Conservation (phyloP, 345 rosid genomes). For the Cardamine chenopodiifolia region DNA sequence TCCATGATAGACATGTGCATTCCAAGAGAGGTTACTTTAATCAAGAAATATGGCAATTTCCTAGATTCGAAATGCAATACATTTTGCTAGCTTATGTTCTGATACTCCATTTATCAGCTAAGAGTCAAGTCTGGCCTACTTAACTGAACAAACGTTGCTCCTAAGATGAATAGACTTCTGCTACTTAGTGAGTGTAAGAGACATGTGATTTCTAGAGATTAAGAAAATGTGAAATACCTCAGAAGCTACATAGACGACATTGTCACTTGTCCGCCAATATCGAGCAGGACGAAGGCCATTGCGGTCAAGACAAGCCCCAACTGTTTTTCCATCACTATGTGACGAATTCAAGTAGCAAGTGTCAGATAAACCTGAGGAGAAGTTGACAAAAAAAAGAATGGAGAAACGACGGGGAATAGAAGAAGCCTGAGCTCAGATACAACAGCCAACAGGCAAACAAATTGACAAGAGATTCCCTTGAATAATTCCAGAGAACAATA, state of each 20-base stretch:
- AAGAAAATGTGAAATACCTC: slow-evolving; percentile 61
- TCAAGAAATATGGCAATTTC: no score
- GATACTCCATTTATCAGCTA: background rate
- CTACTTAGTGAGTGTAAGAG: background rate
- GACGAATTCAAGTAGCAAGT: slow-evolving; percentile 46
- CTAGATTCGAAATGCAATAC: no score
- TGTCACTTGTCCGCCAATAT: slow-evolving; percentile 93
- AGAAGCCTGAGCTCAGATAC: slow-evolving; percentile 35
- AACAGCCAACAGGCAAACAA: slow-evolving; percentile 30
- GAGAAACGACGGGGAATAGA: slow-evolving; percentile 28
- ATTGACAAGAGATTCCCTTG: slow-evolving; percentile 19
- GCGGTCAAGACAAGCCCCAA: slow-evolving; percentile 97
- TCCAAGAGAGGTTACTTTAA: no score
- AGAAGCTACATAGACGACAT: slow-evolving; percentile 95
- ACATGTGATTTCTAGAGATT: slow-evolving; percentile 3
- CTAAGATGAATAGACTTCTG: slow-evolving; percentile 3
- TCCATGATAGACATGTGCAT: no score
- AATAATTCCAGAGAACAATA: background rate
- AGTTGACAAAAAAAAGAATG: slow-evolving; percentile 22
- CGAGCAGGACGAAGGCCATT: slow-evolving; percentile 99
- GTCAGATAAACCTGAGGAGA: slow-evolving; percentile 45
- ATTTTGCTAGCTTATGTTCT: no score
- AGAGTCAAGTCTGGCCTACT: background rate
- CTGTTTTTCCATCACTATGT: slow-evolving; percentile 97
- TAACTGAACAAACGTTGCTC: background rate